Evolutionary conservation across 1,284 basidiomycete species (phyloP).

Genomic region (Moesziomyces parantarcticus): DNA sequence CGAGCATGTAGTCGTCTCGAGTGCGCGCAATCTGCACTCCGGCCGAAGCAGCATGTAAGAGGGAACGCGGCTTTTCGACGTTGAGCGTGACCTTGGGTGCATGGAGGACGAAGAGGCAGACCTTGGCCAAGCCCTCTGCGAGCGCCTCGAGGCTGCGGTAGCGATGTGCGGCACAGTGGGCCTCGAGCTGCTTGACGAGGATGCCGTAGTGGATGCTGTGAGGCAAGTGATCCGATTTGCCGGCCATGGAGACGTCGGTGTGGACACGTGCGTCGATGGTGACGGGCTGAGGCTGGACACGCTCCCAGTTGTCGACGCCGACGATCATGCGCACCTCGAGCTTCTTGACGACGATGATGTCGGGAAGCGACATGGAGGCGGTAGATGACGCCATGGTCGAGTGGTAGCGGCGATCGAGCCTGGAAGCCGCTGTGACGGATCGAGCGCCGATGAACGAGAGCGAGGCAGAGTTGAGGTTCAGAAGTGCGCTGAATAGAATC

Average conservation of each 20-base stretch:
- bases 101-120: conserved; percentile 70
- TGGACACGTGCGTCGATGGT: conserved; percentile 73
- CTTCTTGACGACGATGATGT: conserved; percentile 57
- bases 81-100: conserved; percentile 70
- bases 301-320: conserved; percentile 65
- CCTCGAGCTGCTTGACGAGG: conserved; percentile 64
- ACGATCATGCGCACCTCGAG: conserved; percentile 61
- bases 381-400: conserved; percentile 17
- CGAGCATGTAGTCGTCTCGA: conserved; percentile 45
- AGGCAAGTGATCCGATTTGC: conserved; percentile 73
- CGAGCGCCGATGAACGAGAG: too few species aligned
- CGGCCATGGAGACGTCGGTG: conserved; percentile 73
- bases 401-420: background rate
- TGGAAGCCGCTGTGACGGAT: too few species aligned
- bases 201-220: conserved; percentile 71
- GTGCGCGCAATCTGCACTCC: conserved; percentile 69
- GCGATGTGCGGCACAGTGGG: conserved; percentile 40
- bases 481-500: too few species aligned
- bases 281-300: conserved; percentile 72
- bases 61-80: conserved; percentile 72
- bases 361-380: conserved; percentile 39
- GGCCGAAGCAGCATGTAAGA: conserved; percentile 73
- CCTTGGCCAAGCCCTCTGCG: conserved; percentile 69
- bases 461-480: too few species aligned
- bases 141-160: conserved; percentile 52